Evolutionary conservation across 768 basidiomycete genomes (phyloP), one percentile per base, ranked within the genome.

Genomic region (Candolleomyces aberdarensis): DNA sequence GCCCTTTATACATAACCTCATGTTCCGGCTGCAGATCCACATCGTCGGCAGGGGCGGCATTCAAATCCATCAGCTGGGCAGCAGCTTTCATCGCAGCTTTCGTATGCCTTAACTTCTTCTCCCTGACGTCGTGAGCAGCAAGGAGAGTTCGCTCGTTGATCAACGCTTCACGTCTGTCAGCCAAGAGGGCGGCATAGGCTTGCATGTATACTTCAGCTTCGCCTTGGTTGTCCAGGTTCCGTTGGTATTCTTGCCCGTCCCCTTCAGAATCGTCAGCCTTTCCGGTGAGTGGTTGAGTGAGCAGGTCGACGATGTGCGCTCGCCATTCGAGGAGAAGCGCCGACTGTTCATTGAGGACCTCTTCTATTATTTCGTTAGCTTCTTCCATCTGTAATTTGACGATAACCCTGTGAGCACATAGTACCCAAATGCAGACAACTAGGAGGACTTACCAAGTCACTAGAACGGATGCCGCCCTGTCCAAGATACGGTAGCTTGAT

Each of bases 221-320:
- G 6, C 87, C 90, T 75, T 97, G 94, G 15, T 86, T 87, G 51
- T 94, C 89, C 10, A 96, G 74, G 1, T 86, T 88, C 9, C 89
- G 84, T 43, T 87, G 80, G 67, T 96, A 97, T 70, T 94, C 93
- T 64, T 94, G 84, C 1, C 91, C 92, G 62, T 92, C 89, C 0
- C 84, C 89, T 47, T 83, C 78, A 5, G 78, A 79, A 7, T 76
- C 79, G 19, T 56, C 54, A 11, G 10, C 5, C 7, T 77, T 80
- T 8, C 82, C 74, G 15, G 75, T 80, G 36, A 91, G 71, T 20
- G 78, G 81, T 57, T 82, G 80, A 0, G 85, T 87, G 3, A 93
- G 80, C 0, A 92, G 73, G 2, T 74, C 70, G 31, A 85, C 75
- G 17, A 96, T 82, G 55, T 82, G 83, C 9, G 74, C 71, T 56